phyloP scores from a whole-genome alignment of 768 basidiomycete genomes.

The Asterophora parasitica region DNA sequence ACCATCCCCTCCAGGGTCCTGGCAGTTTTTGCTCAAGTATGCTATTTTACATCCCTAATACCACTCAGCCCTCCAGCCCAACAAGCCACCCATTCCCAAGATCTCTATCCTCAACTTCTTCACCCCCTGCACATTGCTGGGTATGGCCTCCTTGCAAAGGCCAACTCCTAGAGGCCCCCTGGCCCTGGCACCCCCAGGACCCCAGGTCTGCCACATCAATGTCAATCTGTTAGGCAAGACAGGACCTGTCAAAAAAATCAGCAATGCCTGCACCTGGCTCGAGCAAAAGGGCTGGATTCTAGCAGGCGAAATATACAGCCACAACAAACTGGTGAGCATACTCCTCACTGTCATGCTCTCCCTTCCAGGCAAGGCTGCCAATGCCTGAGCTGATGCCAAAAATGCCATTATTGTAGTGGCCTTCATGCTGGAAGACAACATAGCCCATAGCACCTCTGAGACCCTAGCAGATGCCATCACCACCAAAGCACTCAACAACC shows the following conservation, averaged over 20 bases:
- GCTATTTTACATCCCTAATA: neutral
- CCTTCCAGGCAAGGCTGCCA: neutral
- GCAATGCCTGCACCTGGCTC: neutral
- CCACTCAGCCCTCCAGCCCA: neutral
- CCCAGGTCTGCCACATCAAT: neutral
- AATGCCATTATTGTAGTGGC: neutral
- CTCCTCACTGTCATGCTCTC: neutral
- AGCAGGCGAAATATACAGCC: neutral
- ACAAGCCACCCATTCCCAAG: neutral
- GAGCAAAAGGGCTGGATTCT: slow-evolving; percentile 6
- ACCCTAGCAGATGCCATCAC: neutral
- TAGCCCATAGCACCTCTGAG: neutral
- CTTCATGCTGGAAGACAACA: slow-evolving; percentile 4
- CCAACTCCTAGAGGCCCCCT: neutral
- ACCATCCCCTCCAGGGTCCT: slow-evolving; percentile 1
- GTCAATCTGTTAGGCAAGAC: neutral
- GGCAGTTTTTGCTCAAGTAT: neutral
- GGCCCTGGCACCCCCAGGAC: slow-evolving; percentile 14
- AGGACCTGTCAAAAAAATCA: neutral
- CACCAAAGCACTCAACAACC: neutral
- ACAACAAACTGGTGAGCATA: slow-evolving; percentile 1
- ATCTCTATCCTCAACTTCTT: neutral
- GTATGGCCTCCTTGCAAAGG: neutral
- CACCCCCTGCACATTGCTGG: neutral
- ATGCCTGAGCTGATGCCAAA: neutral